These are phyloP conservation scores for Amanita pallidorosea DNA, from an alignment of 768 basidiomycete species.

Conservation along the genomic window DNA sequence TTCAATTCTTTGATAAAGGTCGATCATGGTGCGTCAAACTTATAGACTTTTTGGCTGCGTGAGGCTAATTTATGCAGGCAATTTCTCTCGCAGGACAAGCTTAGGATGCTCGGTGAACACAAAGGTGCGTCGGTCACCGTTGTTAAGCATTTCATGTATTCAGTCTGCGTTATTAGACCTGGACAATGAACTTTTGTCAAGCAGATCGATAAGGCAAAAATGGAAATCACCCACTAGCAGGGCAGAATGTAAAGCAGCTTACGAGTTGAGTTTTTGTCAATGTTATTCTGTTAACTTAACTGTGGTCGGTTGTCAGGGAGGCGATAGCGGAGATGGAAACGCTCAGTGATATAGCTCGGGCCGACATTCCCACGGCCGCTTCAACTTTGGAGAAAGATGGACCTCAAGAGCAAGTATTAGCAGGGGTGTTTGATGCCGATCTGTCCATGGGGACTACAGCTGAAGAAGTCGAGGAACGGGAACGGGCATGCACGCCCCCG, in stretches of 20 bases:
- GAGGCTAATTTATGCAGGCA: constrained; percentile 33
- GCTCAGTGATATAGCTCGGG: not conserved
- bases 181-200: constrained; percentile 52
- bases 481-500: not conserved
- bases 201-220: constrained; percentile 38
- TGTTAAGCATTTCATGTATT: not conserved
- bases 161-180: constrained; percentile 31
- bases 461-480: not conserved
- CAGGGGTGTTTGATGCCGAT: not conserved
- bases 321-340: constrained; percentile 38
- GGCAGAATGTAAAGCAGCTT: constrained; percentile 52
- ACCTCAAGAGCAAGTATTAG: not conserved
- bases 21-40: constrained; percentile 43
- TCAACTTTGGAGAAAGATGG: not conserved
- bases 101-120: constrained; percentile 63
- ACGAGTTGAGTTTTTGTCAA: constrained; percentile 25
- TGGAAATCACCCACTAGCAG: constrained; percentile 46
- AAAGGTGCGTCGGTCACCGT: constrained; percentile 33
- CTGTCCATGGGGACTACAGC: not conserved
- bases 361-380: not conserved
- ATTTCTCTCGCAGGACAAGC: constrained; percentile 41
- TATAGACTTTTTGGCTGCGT: not conserved
- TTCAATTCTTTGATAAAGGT: constrained; percentile 71
- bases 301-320: constrained; percentile 17
- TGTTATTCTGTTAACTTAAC: not conserved